Evolutionary conservation across 768 basidiomycete species (phyloP), one percentile per base, ranked within the genome.

Genomic region (Lentinula raphanica): DNA sequence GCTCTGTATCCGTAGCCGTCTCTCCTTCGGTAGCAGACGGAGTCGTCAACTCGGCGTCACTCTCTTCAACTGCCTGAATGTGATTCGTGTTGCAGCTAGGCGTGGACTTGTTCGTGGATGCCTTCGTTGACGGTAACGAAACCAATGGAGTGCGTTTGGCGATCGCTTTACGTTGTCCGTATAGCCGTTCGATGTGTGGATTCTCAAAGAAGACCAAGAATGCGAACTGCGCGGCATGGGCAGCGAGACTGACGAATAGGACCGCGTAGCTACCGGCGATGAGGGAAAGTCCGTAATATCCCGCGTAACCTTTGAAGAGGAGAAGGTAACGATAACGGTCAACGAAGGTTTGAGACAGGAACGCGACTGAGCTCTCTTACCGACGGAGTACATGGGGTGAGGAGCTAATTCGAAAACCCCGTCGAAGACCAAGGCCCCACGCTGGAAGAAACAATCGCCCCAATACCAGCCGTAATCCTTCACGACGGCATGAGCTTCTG

Each of bases 401-500:
- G 91, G 90, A 3, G 92, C 89, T 39, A 94, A 77, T 68, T 98
- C 96, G 64, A 98, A 99, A 17, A 99, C 96, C 15, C 97, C 97
- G 68, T 99, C 96, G 66, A 99, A 99, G 2, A 98, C 88, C 13
- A 98, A 79, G 42, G 89, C 87, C 42, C 92, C 92, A n/a, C 91
- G 87, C 69, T 92, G 90, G 76, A 94, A 93, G 74, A 94, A 94
- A 58, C 86, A 86, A 63, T 94, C 92, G 9, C 92, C 94, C 93
- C 93, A 94, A 70, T 94, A 98, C 94, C 94, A 98, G 15, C 94
- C 95, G 63, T 96, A 98, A 67, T 98, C 96, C 65, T 97, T 98
- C 60, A 98, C 94, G 49, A 98, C 93, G 55, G 93, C 83, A 69
- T 99, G 97, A 0, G 97, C 97, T 67, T 98, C 96, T 2, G 90